phyloP scores from a whole-genome alignment of 805 yeast genomes.

The Alloascoidea africana region DNA sequence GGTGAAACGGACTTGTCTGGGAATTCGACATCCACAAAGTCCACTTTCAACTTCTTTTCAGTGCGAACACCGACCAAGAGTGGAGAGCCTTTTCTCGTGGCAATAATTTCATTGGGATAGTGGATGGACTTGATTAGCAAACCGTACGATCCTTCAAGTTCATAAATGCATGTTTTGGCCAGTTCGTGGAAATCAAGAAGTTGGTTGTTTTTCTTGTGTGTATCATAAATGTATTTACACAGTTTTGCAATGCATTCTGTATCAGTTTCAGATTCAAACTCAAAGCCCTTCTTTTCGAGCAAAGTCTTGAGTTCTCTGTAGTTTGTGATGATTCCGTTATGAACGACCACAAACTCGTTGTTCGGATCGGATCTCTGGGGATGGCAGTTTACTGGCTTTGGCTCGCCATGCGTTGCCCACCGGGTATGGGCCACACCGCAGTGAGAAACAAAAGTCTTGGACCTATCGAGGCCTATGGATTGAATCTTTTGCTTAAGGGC shows the following conservation, averaged over 20 bases:
- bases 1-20: constrained; percentile 34
- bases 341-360: constrained; percentile 84
- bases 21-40: constrained; percentile 96
- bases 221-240: constrained; percentile 79
- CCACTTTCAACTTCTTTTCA: constrained; percentile 88
- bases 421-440: constrained; percentile 98
- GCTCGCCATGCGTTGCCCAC: constrained; percentile 99
- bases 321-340: constrained; percentile 96
- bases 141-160: constrained; percentile 96
- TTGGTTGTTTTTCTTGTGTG: constrained; percentile 53
- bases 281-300: constrained; percentile 62
- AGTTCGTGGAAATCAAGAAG: constrained; percentile 81
- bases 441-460: constrained; percentile 60
- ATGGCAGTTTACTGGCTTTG: constrained; percentile 76
- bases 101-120: constrained; percentile 91
- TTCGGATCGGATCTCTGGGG: constrained; percentile 83
- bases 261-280: constrained; percentile 87
- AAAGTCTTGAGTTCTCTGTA: constrained; percentile 82
- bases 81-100: constrained; percentile 97
- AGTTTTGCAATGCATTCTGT: constrained; percentile 96
- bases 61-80: constrained; percentile 94
- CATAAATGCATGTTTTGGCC: constrained; percentile 83
- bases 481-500: constrained; percentile 55
- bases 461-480: constrained; percentile 32
- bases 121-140: constrained; percentile 80